Conservation (phyloP, 345 rosid species). For the Barbarea vulgaris region DNA sequence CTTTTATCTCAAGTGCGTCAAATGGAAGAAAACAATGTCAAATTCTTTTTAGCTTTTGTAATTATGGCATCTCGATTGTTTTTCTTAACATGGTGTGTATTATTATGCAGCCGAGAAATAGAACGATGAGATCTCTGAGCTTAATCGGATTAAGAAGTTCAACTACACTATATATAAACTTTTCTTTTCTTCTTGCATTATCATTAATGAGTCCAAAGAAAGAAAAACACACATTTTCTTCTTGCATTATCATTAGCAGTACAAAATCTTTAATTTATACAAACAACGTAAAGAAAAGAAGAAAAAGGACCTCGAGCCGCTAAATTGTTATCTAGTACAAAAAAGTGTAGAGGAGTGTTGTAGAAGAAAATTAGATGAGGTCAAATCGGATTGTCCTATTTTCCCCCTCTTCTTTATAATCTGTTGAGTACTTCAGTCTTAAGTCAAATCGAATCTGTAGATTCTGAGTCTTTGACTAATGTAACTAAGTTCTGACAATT, state of each 20-base stretch:
- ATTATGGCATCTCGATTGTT: neutral
- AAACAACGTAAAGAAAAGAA: neutral
- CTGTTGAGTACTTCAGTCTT: neutral
- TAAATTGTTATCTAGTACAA: neutral
- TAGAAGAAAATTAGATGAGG: neutral
- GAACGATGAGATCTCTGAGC: neutral
- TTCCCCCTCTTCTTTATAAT: neutral
- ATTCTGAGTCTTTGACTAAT: neutral
- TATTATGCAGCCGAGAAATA: neutral
- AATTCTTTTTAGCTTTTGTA: constrained; percentile 14
- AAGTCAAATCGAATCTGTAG: constrained; percentile 24
- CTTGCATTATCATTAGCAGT: neutral
- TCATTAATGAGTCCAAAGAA: neutral
- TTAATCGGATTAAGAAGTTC: neutral
- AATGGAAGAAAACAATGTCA: constrained; percentile 14
- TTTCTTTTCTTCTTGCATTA: neutral
- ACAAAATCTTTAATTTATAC: neutral
- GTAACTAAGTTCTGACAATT: constrained; percentile 9
- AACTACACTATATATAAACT: neutral
- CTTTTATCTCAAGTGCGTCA: neutral
- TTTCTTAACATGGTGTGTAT: constrained; percentile 18
- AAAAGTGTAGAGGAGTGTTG: neutral
- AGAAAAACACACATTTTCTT: too few relatives aligned
- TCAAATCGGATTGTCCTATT: neutral
- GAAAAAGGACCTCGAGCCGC: constrained; percentile 22